phyloP scores from a whole-genome alignment of 2,329 filamentous ascomycete species.

The Xylariomycetidae sp. region DNA sequence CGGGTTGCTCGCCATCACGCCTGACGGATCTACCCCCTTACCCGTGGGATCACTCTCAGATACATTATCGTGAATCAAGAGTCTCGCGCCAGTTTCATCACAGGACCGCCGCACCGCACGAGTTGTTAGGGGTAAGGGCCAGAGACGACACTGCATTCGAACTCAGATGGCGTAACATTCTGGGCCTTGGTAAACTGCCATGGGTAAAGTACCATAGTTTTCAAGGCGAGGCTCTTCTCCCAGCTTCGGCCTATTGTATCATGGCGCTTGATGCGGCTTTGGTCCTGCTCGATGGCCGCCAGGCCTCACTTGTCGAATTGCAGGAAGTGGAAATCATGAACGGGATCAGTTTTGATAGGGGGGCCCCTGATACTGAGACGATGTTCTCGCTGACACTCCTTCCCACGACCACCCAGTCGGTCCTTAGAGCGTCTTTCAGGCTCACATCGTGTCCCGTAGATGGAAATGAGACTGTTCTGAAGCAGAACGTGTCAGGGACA shows the following conservation, averaged over 20 bases:
- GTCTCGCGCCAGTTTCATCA: constrained; percentile 36
- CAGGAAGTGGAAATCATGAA: constrained; percentile 21
- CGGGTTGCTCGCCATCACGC: constrained; percentile 1
- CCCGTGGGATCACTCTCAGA: constrained; percentile 42
- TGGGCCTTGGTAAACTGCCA: constrained; percentile 32
- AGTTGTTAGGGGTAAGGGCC: constrained; percentile 33
- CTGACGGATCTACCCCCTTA: constrained; percentile 35
- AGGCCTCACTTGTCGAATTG: constrained; percentile 23
- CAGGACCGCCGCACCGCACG: constrained; percentile 24
- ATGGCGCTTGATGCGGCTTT: constrained; percentile 42
- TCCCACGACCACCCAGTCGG: constrained; percentile 4
- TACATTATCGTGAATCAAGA: constrained; percentile 39
- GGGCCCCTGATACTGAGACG: constrained; percentile 30
- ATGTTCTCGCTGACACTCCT: constrained; percentile 30
- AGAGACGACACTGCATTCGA: constrained; percentile 30
- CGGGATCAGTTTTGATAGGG: constrained; percentile 22
- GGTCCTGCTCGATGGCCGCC: constrained; percentile 14
- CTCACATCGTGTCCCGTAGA: constrained; percentile 30
- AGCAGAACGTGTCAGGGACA: constrained; percentile 29
- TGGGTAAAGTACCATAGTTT: constrained; percentile 39
- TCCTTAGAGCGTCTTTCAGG: constrained; percentile 29
- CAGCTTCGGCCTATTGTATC: constrained; percentile 41
- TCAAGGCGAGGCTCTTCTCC: constrained; percentile 39
- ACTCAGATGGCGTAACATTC: constrained; percentile 36
- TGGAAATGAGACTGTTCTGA: constrained; percentile 27